Evolutionary conservation across 2,329 filamentous ascomycete species (phyloP).

Genomic region (Aphanocladium album): DNA sequence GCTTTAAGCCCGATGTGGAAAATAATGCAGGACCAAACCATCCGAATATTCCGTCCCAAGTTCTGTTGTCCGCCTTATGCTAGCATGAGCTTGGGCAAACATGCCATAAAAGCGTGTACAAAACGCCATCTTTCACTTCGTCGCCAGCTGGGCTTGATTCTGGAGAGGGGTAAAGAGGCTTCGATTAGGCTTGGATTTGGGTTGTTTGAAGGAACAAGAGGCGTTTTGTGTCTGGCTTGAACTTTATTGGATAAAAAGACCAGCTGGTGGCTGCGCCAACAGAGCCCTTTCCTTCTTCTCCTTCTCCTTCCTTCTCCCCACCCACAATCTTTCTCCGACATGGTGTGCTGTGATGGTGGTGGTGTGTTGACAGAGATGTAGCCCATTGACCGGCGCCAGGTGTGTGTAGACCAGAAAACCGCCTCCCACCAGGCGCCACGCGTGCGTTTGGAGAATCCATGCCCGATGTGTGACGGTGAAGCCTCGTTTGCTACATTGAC

Average conservation of each 20-base stretch:
- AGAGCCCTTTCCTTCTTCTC: background rate
- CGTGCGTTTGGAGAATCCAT: background rate
- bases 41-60: background rate
- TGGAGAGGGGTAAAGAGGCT: background rate
- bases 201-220: background rate
- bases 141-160: background rate
- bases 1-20: background rate
- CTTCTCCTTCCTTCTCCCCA: background rate
- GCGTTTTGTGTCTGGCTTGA: background rate
- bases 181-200: background rate
- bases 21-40: background rate
- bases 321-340: background rate
- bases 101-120: background rate
- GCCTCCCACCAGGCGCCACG: background rate
- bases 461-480: background rate
- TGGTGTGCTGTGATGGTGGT: background rate
- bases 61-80: background rate
- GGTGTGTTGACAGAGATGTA: background rate
- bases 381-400: background rate
- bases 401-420: background rate
- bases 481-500: background rate
- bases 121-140: background rate
- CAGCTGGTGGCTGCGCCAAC: background rate
- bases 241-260: background rate
- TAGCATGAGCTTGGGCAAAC: background rate